Conservation (phyloP, 2,329 filamentous ascomycete species). For the Aspergillus tanneri region DNA sequence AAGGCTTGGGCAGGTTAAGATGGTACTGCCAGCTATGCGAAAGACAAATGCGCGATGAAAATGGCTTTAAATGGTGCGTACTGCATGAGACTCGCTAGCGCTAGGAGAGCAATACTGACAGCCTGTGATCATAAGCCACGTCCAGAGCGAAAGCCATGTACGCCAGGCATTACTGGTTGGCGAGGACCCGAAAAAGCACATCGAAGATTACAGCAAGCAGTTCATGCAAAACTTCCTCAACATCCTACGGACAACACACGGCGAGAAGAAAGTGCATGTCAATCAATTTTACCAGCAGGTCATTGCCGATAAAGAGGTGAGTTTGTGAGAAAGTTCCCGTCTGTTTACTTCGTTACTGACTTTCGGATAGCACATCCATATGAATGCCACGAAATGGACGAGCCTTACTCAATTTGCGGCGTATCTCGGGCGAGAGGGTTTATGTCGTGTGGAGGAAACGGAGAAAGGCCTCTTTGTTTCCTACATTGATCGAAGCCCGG, state of each 20-base stretch:
- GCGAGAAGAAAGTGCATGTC: conserved; percentile 82
- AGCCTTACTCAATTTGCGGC: conserved; percentile 89
- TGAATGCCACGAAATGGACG: conserved; percentile 90
- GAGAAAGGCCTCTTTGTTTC: conserved; percentile 79
- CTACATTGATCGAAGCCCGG: conserved; percentile 90
- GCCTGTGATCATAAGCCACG: conserved; percentile 58
- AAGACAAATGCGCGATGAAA: conserved; percentile 76
- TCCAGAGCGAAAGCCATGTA: conserved; percentile 79
- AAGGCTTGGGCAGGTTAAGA: conserved; percentile 69
- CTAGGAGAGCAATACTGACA: too few relatives aligned
- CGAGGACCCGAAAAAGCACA: conserved; percentile 79
- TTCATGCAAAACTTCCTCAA: conserved; percentile 79
- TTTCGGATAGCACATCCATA: conserved; percentile 67
- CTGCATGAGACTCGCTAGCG: too few relatives aligned
- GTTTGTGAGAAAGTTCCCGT: too few relatives aligned
- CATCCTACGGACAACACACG: conserved; percentile 77
- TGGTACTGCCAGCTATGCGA: conserved; percentile 91
- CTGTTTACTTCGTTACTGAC: not conserved
- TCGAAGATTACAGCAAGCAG: conserved; percentile 76
- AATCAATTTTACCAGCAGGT: conserved; percentile 97
- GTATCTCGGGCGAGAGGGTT: conserved; percentile 77
- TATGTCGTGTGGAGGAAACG: conserved; percentile 87
- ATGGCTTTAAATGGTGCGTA: conserved; percentile 72
- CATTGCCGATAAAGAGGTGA: conserved; percentile 71
- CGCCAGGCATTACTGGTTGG: conserved; percentile 87